These are phyloP conservation scores for Blastobotrys terrestris DNA, from an alignment of 805 yeast genomes.

Conservation along the genomic window DNA sequence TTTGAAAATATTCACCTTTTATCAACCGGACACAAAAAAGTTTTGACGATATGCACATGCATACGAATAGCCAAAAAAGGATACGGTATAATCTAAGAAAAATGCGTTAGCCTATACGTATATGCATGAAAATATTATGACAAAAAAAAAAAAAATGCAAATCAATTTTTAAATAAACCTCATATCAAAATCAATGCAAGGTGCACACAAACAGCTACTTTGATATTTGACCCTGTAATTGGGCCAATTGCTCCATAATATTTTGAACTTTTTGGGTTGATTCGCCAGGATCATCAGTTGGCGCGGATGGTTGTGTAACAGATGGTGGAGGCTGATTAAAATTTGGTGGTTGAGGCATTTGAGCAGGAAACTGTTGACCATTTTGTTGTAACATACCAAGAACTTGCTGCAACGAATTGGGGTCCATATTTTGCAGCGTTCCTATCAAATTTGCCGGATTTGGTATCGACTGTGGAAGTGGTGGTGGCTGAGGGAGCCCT, in stretches of 20 bases:
- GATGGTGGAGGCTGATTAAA: slow-evolving; percentile 5
- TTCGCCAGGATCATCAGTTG: slow-evolving; percentile 11
- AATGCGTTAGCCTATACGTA: no score
- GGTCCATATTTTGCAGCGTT: slow-evolving; percentile 70
- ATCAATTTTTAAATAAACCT: no score
- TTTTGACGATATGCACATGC: no score
- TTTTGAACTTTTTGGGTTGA: slow-evolving; percentile 21
- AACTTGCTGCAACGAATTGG: slow-evolving; percentile 64
- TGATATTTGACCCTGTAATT: slow-evolving; percentile 13
- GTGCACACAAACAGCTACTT: no score
- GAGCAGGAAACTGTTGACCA: slow-evolving; percentile 16
- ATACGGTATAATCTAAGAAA: no score
- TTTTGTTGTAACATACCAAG: slow-evolving; percentile 31
- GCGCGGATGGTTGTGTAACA: slow-evolving; percentile 2
- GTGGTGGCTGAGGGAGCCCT: neutral
- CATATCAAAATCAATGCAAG: no score
- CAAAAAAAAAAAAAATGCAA: no score
- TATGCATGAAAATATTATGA: no score
- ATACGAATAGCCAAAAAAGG: no score
- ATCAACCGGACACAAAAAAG: neutral
- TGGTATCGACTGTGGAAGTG: slow-evolving; percentile 1
- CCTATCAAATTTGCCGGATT: slow-evolving; percentile 14
- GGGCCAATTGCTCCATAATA: slow-evolving; percentile 23
- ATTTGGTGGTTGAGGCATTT: neutral
- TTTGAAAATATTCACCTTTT: neutral